Conservation (phyloP, 495 filamentous ascomycete genomes). For the Platismatia glauca region DNA sequence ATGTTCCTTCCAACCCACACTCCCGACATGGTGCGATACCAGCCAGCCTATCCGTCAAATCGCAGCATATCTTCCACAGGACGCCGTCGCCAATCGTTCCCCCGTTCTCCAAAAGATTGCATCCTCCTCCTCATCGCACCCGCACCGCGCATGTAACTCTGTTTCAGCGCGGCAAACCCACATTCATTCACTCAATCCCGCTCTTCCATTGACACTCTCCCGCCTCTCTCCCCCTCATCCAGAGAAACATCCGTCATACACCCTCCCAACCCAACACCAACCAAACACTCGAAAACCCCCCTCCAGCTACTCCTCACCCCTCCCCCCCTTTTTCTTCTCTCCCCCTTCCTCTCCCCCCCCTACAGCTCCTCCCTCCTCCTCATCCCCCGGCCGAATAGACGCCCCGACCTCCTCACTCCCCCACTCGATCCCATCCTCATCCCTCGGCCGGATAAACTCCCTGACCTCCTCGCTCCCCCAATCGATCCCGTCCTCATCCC, state of each 20-base stretch:
- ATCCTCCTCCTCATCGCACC: neutral
- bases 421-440: too few species aligned
- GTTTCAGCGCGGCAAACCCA: neutral
- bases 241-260: neutral
- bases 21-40: neutral
- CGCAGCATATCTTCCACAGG: neutral
- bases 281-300: too few species aligned
- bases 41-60: neutral
- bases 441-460: neutral
- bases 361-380: too few species aligned
- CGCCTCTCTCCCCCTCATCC: neutral
- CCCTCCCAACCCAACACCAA: too few species aligned
- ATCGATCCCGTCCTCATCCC: neutral
- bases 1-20: neutral
- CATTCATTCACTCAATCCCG: neutral
- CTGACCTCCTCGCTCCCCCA: slow-evolving; percentile 3
- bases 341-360: too few species aligned
- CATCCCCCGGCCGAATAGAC: too few species aligned
- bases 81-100: neutral
- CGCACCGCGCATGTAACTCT: neutral
- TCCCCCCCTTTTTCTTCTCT: neutral
- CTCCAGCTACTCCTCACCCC: neutral
- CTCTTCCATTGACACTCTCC: neutral
- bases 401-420: too few species aligned
- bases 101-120: neutral